Evolutionary conservation across 2,329 filamentous ascomycete genomes (phyloP).

Genomic region (Neoascochyta sp.): DNA sequence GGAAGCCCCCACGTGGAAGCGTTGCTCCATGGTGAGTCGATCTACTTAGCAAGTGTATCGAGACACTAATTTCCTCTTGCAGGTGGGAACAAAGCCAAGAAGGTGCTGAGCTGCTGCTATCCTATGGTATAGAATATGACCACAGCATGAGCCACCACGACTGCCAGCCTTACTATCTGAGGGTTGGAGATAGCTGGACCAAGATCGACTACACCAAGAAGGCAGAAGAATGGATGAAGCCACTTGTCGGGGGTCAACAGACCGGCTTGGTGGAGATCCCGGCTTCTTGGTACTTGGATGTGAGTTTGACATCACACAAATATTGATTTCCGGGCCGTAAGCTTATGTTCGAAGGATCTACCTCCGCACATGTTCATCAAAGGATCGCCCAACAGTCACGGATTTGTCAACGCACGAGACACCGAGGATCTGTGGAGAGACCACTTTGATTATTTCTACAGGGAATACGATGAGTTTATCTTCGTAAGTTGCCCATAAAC

Average conservation of each 20-base stretch:
- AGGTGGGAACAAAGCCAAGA: slow-evolving; percentile 67
- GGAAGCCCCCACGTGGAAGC: slow-evolving; percentile 67
- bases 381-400: slow-evolving; percentile 59
- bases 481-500: slow-evolving; percentile 50
- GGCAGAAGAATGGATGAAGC: slow-evolving; percentile 64
- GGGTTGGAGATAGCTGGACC: slow-evolving; percentile 63
- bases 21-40: slow-evolving; percentile 62
- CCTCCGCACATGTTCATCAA: slow-evolving; percentile 72
- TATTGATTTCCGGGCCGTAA: no score
- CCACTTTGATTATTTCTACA: slow-evolving; percentile 70
- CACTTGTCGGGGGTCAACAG: slow-evolving; percentile 55
- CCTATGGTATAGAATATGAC: slow-evolving; percentile 67
- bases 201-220: slow-evolving; percentile 64
- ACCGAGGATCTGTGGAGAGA: slow-evolving; percentile 63
- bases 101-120: slow-evolving; percentile 60
- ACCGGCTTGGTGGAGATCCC: slow-evolving; percentile 67
- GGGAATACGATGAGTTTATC: slow-evolving; percentile 71
- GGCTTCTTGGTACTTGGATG: slow-evolving; percentile 60
- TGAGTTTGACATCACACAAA: slow-evolving; percentile 3
- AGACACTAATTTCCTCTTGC: slow-evolving; percentile 38
- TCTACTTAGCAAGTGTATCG: background rate
- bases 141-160: slow-evolving; percentile 65
- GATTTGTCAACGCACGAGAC: slow-evolving; percentile 53
- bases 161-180: slow-evolving; percentile 60
- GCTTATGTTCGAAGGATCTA: no score